These are phyloP conservation scores for Hirsutella thompsonii DNA, from an alignment of 2,329 filamentous ascomycete species.

Conservation along the genomic window DNA sequence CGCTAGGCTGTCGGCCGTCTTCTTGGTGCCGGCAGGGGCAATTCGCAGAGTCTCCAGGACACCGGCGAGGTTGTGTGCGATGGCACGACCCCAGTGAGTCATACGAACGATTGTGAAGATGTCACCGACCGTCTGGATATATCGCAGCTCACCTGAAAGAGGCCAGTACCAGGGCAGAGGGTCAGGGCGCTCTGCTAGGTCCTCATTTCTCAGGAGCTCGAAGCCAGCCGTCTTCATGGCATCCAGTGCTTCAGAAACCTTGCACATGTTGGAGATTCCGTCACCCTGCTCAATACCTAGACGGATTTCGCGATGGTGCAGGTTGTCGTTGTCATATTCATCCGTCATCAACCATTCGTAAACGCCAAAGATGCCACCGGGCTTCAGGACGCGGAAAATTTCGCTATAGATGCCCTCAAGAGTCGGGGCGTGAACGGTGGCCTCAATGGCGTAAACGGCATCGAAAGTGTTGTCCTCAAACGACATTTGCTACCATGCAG, in stretches of 20 bases:
- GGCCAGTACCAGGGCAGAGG: slow-evolving; percentile 89
- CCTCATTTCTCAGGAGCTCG: slow-evolving; percentile 69
- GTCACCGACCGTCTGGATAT: slow-evolving; percentile 70
- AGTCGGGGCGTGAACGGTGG: slow-evolving; percentile 85
- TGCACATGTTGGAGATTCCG: slow-evolving; percentile 96
- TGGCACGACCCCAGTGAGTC: slow-evolving; percentile 68
- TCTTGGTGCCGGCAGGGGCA: slow-evolving; percentile 74
- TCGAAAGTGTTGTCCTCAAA: slow-evolving; percentile 90
- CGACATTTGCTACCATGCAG: slow-evolving; percentile 52
- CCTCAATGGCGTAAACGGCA: slow-evolving; percentile 93
- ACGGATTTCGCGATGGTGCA: slow-evolving; percentile 77
- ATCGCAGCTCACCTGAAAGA: slow-evolving; percentile 69
- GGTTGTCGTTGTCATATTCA: slow-evolving; percentile 78
- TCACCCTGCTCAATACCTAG: slow-evolving; percentile 92
- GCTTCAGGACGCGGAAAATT: slow-evolving; percentile 91
- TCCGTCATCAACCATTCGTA: slow-evolving; percentile 99
- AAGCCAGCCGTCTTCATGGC: slow-evolving; percentile 87
- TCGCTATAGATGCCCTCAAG: slow-evolving; percentile 88
- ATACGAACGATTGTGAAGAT: slow-evolving; percentile 75
- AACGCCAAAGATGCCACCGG: slow-evolving; percentile 87
- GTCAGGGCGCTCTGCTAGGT: slow-evolving; percentile 68
- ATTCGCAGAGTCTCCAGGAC: slow-evolving; percentile 61
- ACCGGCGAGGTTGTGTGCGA: slow-evolving; percentile 68
- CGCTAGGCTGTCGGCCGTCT: slow-evolving; percentile 86
- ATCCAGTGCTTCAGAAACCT: slow-evolving; percentile 62